Evolutionary conservation across 2,329 filamentous ascomycete genomes (phyloP), one percentile per base, ranked within the genome.

Genomic region (Truncatella angustata): DNA sequence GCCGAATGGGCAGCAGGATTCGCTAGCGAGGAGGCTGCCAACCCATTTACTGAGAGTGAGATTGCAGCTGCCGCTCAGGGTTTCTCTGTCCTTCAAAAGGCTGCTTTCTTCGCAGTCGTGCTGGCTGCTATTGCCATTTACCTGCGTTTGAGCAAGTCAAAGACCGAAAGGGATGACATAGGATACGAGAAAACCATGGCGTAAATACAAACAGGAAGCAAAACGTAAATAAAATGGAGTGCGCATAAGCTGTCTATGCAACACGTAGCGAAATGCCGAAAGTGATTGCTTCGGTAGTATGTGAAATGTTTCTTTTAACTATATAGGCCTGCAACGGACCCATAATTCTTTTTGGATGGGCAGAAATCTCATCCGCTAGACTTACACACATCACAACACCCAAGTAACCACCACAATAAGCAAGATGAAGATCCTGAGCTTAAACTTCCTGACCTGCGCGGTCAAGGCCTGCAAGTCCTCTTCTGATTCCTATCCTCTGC

Each of bases 391-490:
- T 6, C 24, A 4, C 39, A 20, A 45, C 45, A 20, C 12, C 23
- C 45, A 12, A 18, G n/a, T 30, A 20, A 30, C 39, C 30, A 11
- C 14, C 23, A 39, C 45, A 54, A 16, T 48, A 14, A 12, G 24
- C 48, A 70, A 61, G 55, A 99, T 99, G 94, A 97, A 97, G 73
- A 78, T 97, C 57, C 84, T 97, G 49, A 97, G 91, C 55, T 86
- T 96, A 64, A 97, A 97, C 74, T 99, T 99, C 73, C 78, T 97
- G 59, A 94, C 91, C 64, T 99, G 94, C 78, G 93, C 94, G 56
- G 88, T 95, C 68, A 97, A 97, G 79, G 80, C 88, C 52, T 99
- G 94, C 87, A 96, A 95, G 74, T 82, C 85, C 52, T 86, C 87
- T 28, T 78, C 87, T 5, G 75, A 81, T 49, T 90, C 91, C 21